A percentile compares a stretch with the other conserved stretches of the same genome.
These are phyloP conservation scores for apple (Malus domestica) DNA, from an alignment of 306 rosid species.

Conservation along the genomic window DNA sequence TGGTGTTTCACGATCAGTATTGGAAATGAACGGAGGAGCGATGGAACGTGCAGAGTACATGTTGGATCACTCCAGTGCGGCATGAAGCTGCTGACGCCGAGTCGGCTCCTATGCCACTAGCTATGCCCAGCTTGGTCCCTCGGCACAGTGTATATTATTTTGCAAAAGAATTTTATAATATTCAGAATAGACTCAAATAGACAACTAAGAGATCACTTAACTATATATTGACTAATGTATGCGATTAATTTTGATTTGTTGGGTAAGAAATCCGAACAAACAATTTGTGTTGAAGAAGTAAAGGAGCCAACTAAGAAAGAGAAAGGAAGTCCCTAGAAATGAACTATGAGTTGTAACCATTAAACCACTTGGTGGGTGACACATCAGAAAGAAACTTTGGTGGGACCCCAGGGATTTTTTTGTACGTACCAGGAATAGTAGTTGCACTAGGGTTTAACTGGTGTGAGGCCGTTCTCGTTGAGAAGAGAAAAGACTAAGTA, in stretches of 20 bases:
- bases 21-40: too few species aligned
- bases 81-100: too few species aligned
- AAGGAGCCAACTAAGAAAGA: constrained; percentile 19
- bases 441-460: constrained; percentile 18
- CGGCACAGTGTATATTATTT: too few species aligned
- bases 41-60: too few species aligned
- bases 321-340: constrained; percentile 20
- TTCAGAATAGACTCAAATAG: too few species aligned
- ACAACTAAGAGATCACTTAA: too few species aligned
- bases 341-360: constrained; percentile 69
- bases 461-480: constrained; percentile 7
- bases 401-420: constrained; percentile 31
- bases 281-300: constrained; percentile 1
- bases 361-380: constrained; percentile 78
- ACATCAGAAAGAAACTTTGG: constrained; percentile 48
- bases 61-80: too few species aligned
- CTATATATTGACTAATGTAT: neutral
- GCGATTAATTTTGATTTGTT: neutral
- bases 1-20: too few species aligned
- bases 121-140: too few species aligned
- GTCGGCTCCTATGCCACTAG: too few species aligned
- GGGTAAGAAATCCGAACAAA: neutral
- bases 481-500: constrained; percentile 14
- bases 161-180: too few species aligned
- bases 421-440: constrained; percentile 29